phyloP scores from a whole-genome alignment of 208 protist species.

The Acanthamoeba sp. region DNA sequence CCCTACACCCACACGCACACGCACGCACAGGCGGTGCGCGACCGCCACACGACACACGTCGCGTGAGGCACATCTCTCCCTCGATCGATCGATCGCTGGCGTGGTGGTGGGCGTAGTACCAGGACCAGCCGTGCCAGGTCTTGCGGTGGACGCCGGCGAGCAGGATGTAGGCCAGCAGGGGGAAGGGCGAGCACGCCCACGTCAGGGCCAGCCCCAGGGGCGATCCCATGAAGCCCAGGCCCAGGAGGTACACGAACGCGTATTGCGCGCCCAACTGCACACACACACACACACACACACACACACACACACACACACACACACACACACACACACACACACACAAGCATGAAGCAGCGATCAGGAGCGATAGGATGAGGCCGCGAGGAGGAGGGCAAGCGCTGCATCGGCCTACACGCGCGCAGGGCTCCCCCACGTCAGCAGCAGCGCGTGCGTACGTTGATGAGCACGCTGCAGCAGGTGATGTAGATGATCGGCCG shows the following conservation, averaged over 20 bases:
- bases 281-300: too few species aligned
- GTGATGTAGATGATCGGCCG: not conserved
- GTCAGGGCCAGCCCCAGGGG: conserved; percentile 3
- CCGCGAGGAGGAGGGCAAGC: not conserved
- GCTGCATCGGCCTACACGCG: too few species aligned
- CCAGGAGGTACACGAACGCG: conserved; percentile 8
- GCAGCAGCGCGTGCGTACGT: not conserved
- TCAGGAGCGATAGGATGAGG: not conserved
- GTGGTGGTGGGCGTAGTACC: not conserved
- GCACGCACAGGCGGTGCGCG: too few species aligned
- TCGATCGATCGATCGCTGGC: too few species aligned
- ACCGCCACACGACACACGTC: not conserved
- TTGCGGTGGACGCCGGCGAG: not conserved
- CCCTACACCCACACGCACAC: not conserved
- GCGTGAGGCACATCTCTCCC: too few species aligned
- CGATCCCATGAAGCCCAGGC: conserved; percentile 8
- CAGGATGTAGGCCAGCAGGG: conserved; percentile 13
- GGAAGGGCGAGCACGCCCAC: not conserved
- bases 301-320: not conserved
- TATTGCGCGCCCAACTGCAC: not conserved
- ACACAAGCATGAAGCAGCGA: too few species aligned
- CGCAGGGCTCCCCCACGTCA: too few species aligned
- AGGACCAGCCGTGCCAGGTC: conserved; percentile 50
- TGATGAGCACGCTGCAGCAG: not conserved
- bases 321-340: too few species aligned